Evolutionary conservation across 495 filamentous ascomycete genomes (phyloP).

Genomic region (Aspergillus sclerotiicarbonarius): DNA sequence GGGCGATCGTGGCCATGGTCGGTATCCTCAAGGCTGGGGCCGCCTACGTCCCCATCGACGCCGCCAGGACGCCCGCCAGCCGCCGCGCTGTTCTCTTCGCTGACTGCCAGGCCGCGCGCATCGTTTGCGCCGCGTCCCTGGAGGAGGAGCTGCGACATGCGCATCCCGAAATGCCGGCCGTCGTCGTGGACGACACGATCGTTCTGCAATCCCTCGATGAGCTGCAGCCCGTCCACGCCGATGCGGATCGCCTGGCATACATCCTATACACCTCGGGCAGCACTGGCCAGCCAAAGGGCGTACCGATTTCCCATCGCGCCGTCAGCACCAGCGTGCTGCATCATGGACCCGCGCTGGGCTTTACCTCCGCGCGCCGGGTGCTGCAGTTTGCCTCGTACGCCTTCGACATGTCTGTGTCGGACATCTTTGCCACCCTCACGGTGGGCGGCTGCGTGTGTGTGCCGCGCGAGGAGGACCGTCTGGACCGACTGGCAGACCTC

Average conservation of each 20-base stretch:
- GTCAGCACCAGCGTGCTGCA: background rate
- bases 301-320: background rate
- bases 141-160: background rate
- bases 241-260: background rate
- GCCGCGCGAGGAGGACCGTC: background rate
- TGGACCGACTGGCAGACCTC: background rate
- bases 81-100: background rate
- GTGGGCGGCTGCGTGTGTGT: background rate
- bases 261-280: background rate
- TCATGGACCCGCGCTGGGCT: background rate
- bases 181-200: background rate
- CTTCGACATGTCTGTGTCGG: background rate
- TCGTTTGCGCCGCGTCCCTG: background rate
- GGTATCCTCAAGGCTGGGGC: background rate
- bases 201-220: background rate
- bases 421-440: background rate
- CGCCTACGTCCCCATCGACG: background rate
- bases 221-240: too few relatives aligned
- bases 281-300: background rate
- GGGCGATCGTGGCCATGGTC: background rate
- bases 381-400: background rate
- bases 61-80: background rate
- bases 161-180: background rate
- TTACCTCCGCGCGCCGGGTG: background rate
- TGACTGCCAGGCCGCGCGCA: background rate